These are phyloP conservation scores for Aspergillus sclerotioniger DNA, from an alignment of 495 filamentous ascomycete genomes.

Conservation along the genomic window DNA sequence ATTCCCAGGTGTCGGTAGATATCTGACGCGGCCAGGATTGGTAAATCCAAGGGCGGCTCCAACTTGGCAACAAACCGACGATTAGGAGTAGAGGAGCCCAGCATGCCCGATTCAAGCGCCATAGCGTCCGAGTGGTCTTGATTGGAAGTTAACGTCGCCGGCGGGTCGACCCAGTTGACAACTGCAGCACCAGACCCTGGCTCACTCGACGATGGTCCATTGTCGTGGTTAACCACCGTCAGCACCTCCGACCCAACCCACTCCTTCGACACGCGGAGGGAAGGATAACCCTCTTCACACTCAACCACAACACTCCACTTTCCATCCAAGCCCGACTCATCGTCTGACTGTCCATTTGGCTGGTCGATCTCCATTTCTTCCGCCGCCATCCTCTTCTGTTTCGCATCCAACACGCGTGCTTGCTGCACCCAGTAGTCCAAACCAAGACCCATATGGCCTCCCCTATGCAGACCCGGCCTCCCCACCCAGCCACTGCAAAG, in stretches of 20 bases:
- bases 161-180: slow-evolving; percentile 52
- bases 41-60: slow-evolving; percentile 78
- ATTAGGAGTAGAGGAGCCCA: slow-evolving; percentile 56
- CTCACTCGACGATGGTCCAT: slow-evolving; percentile 23
- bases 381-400: slow-evolving; percentile 30
- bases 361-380: slow-evolving; percentile 42
- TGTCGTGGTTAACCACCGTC: slow-evolving; percentile 24
- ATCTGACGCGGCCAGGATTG: slow-evolving; percentile 61
- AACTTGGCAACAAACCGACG: slow-evolving; percentile 81
- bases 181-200: slow-evolving; percentile 19
- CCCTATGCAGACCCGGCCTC: slow-evolving; percentile 72
- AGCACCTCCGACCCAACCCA: slow-evolving; percentile 41
- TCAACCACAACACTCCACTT: slow-evolving; percentile 43
- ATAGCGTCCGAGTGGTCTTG: slow-evolving; percentile 43
- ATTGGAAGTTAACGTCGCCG: slow-evolving; percentile 44
- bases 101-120: slow-evolving; percentile 43
- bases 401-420: slow-evolving; percentile 45
- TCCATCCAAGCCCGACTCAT: slow-evolving; percentile 24
- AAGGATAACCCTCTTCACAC: slow-evolving; percentile 50
- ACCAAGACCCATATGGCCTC: slow-evolving; percentile 67
- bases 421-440: slow-evolving; percentile 84
- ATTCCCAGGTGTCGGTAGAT: slow-evolving; percentile 65
- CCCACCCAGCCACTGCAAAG: slow-evolving; percentile 59
- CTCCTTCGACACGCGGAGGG: slow-evolving; percentile 47
- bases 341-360: slow-evolving; percentile 18